Base-by-base conservation (phyloP, 2,329 filamentous ascomycete genomes). In the Colletotrichum costaricense region DNA sequence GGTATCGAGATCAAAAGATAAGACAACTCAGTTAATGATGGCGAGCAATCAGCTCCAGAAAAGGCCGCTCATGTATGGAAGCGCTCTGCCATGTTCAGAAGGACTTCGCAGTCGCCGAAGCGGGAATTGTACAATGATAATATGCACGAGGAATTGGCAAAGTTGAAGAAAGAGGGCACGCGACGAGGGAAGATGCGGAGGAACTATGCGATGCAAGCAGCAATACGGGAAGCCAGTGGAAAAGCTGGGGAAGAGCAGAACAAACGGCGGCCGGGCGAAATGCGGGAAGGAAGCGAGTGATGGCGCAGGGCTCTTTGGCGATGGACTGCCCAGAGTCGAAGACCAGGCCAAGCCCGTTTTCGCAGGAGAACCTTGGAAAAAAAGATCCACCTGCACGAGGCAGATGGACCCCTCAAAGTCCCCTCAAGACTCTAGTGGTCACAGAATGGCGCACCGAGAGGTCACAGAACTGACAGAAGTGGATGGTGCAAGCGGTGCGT, bases 331-430 rank as follows among this genome's bases (percentile, higher is more conserved):
- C 52, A 66, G 49, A n/a, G 30, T 30, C 28, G n/a, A 56, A 19
- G 60, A 35, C 59, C 46, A 70, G 38, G 49, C 71, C 38, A 65
- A 72, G 71, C 71, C 71, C 67, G 57, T 62, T 49, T 55, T 63
- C 57, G 54, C 71, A 71, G 55, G 55, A 42, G n/a, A 49, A 49
- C 42, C 19, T 49, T 49, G 42, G 42, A 49, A 49, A 49, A 49
- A 49, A 42, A 62, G 71, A 71, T 73, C 71, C 71, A 73, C 71
- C 67, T 64, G 67, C 67, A 71, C 71, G 71, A 73, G 67, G 71
- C 71, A 71, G 42, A 57, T 30, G 49, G 63, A 46, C 22, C 63
- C 49, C 67, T 60, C 33, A 24, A 62, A 49, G 42, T 22, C 42
- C 42, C 49, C 67, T 65, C 46, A 30, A 66, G 38, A 8, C 6